Conservation (phyloP, 73 alveolate species). For the Paramecium octaurelia region DNA sequence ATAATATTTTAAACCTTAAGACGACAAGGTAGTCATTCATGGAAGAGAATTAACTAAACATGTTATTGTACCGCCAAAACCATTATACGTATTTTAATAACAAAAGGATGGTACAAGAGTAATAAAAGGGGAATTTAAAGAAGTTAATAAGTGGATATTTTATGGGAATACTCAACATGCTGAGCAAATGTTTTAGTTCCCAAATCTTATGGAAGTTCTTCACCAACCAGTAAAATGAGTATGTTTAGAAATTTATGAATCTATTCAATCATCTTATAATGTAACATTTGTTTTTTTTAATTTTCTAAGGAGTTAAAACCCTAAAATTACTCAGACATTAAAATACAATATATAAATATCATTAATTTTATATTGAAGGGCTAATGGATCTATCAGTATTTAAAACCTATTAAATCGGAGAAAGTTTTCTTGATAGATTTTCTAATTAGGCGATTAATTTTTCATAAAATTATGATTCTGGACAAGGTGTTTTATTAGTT, state of each 20-base stretch:
- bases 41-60: slow-evolving; percentile 21
- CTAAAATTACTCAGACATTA: not conserved
- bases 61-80: not conserved
- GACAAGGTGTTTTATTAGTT: not conserved
- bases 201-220: not conserved
- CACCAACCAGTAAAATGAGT: not conserved
- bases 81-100: not conserved
- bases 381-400: not conserved
- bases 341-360: not conserved
- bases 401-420: not conserved
- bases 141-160: not conserved
- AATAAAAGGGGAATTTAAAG: not conserved
- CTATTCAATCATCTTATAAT: not conserved
- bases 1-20: not conserved
- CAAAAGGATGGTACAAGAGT: not conserved
- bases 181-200: not conserved
- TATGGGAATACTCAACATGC: not conserved
- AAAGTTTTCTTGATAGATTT: not conserved
- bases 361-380: not conserved
- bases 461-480: not conserved
- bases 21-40: not conserved
- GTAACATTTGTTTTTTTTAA: not conserved
- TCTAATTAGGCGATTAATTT: not conserved
- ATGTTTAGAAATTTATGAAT: no score
- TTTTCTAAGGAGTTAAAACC: not conserved